phyloP scores from a whole-genome alignment of 1,284 basidiomycete species.

The Sporisorium iseilematis-ciliati region DNA sequence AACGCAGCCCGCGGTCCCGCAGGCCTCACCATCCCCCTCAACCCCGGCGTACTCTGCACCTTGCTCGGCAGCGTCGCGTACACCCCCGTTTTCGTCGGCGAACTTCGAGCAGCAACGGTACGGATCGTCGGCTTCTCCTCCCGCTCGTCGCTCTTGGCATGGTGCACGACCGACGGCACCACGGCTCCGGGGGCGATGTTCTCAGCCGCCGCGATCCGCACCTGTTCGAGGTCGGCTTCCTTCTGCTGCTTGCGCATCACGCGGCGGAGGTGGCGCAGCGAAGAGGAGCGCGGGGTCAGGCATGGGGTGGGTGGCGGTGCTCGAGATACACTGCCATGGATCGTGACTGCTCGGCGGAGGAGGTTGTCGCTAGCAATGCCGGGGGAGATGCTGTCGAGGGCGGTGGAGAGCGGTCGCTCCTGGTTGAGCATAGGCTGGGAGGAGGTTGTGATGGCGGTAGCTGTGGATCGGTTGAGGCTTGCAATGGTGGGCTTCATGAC shows the following conservation, averaged over 20 bases:
- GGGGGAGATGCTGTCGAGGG: neutral
- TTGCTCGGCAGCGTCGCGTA: slow-evolving; percentile 2
- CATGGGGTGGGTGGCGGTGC: slow-evolving; percentile 11
- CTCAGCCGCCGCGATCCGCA: slow-evolving; percentile 30
- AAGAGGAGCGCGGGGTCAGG: slow-evolving; percentile 40
- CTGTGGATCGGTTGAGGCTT: slow-evolving; percentile 16
- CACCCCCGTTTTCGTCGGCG: neutral
- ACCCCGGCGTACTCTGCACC: slow-evolving; percentile 1
- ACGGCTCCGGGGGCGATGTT: slow-evolving; percentile 37
- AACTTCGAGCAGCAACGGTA: slow-evolving; percentile 10
- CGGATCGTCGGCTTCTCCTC: slow-evolving; percentile 22
- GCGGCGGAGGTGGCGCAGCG: slow-evolving; percentile 39
- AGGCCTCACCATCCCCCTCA: slow-evolving; percentile 5
- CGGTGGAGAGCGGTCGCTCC: neutral
- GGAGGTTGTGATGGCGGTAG: slow-evolving; percentile 8
- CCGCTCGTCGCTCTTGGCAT: neutral
- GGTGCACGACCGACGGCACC: slow-evolving; percentile 23
- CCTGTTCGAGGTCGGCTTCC: slow-evolving; percentile 30
- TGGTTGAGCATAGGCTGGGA: slow-evolving; percentile 26
- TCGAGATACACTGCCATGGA: slow-evolving; percentile 25
- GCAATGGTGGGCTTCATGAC: slow-evolving; percentile 43
- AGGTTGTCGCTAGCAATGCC: neutral
- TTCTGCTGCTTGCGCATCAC: slow-evolving; percentile 45
- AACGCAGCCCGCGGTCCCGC: slow-evolving; percentile 25
- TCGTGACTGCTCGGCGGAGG: slow-evolving; percentile 35